Base-by-base conservation (phyloP, 164 flowering plant species). In the Annona cherimola region DNA sequence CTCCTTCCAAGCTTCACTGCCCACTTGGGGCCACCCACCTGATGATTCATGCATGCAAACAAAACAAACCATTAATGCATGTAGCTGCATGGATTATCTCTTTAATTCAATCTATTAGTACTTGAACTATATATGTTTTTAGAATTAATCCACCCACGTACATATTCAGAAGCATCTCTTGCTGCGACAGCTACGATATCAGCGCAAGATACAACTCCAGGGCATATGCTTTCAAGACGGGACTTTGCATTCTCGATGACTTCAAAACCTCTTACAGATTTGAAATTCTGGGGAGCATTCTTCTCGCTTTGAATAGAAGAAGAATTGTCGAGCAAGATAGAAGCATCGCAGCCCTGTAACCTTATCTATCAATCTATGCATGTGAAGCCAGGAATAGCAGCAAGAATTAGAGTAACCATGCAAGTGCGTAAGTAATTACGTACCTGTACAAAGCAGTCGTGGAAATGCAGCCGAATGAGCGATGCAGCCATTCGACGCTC, bases 311-410 rank as follows among this genome's bases (percentile, higher is more conserved):
- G 41, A 68, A 80, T 74, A 4, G 74, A 35, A 3, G 85, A 42
- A 40, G 81, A 76, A 4, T 77, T 66, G 54, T 78, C 83, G 14
- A 80, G 72, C 42, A 83, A 74, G 19, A 83, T 65, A 0, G 85
- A 83, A 3, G 69, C 85, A 76, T 83, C 85, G 60, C 85, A 82
- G 6, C 85, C 85, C 83, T 78, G 78, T 19, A 64, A 20, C 26
- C 41, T 40, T 12, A 61, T 61, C 26, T 19, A 11, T 0, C 11
- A 19, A 40, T 35, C 14, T 18, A 6, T 16, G 14, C 57, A 50
- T 1, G 14, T 8, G 57, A 50, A 16, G 8, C 8, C 14, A 3
- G 54, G 11, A 5, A 50, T 8, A 50, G 14, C 8, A 11, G 14
- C 57, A 11, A 50, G 7, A 50, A 50, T 5, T 8, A 50, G 9